Percentiles rank a stretch among this genome's conserved stretches.
Conservation (phyloP, 305 asterid genomes). For the Fraxinus floribunda region DNA sequence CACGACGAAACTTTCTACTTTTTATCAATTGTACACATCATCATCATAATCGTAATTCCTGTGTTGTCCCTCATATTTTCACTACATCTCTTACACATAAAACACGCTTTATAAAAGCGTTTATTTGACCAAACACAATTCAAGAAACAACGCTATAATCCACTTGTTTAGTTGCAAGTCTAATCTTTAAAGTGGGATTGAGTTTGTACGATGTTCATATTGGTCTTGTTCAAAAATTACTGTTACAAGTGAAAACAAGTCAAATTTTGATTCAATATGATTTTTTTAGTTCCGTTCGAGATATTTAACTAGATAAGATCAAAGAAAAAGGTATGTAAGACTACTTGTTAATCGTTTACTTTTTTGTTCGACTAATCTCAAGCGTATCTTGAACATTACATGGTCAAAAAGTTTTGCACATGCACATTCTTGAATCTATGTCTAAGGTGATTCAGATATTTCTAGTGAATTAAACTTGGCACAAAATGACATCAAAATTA, state of each 20-base stretch:
- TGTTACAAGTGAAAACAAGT: background rate
- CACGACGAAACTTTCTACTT: slow-evolving; percentile 1
- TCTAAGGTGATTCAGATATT: background rate
- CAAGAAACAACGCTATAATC: background rate
- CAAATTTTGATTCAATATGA: background rate
- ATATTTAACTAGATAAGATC: background rate
- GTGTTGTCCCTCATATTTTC: background rate
- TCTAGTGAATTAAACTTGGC: background rate
- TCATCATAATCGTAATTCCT: background rate
- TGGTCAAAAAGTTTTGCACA: too few species aligned
- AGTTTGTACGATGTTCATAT: background rate
- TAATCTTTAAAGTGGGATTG: background rate
- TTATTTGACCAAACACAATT: background rate
- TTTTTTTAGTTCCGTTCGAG: background rate
- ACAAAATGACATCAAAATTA: background rate
- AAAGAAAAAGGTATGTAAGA: too few species aligned
- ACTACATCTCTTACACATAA: background rate
- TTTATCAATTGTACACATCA: background rate
- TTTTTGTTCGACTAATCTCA: too few species aligned
- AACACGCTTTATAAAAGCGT: background rate
- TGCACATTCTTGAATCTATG: background rate
- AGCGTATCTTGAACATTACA: too few species aligned
- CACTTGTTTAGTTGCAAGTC: background rate
- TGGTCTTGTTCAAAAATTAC: background rate
- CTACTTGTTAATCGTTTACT: background rate